These are phyloP conservation scores for Cyberlindnera nakhonratchasimensis DNA, from an alignment of 805 yeast species.

Conservation along the genomic window DNA sequence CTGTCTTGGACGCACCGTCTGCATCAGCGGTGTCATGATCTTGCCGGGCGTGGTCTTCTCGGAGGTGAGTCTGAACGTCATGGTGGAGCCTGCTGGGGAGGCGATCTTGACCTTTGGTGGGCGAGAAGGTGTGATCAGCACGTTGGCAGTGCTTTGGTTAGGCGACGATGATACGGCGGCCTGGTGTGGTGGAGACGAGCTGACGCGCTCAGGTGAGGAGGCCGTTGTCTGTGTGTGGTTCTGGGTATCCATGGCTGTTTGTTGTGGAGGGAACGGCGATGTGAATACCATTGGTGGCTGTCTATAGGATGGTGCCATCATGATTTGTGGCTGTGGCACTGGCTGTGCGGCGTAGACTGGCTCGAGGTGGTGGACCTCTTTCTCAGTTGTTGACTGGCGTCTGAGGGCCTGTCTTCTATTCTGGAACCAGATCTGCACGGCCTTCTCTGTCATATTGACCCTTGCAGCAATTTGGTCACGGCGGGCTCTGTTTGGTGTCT, in stretches of 20 bases:
- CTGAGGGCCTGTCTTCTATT: slow-evolving; percentile 84
- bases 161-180: slow-evolving; percentile 9
- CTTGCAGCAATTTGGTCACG: slow-evolving; percentile 74
- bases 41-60: slow-evolving; percentile 9
- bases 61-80: slow-evolving; percentile 24
- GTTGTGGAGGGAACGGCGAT: slow-evolving; percentile 3
- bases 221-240: not conserved
- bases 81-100: slow-evolving; percentile 17
- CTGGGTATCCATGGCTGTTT: slow-evolving; percentile 1
- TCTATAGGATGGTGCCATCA: too few species aligned
- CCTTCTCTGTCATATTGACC: slow-evolving; percentile 94
- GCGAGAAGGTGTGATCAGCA: slow-evolving; percentile 21
- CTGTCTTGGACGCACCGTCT: slow-evolving; percentile 3
- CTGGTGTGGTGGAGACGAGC: not conserved
- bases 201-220: not conserved
- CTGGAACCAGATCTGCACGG: slow-evolving; percentile 98
- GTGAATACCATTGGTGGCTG: slow-evolving; percentile 2
- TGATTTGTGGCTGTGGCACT: slow-evolving; percentile 7
- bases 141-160: not conserved
- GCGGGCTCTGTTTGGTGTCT: slow-evolving; percentile 76
- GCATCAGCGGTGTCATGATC: slow-evolving; percentile 13
- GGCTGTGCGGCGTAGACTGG: slow-evolving; percentile 18
- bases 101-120: slow-evolving; percentile 11
- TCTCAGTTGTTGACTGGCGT: slow-evolving; percentile 38
- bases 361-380: slow-evolving; percentile 29